phyloP scores from a whole-genome alignment of 768 basidiomycete species.

The Rhodosporidiobolus sp. region DNA sequence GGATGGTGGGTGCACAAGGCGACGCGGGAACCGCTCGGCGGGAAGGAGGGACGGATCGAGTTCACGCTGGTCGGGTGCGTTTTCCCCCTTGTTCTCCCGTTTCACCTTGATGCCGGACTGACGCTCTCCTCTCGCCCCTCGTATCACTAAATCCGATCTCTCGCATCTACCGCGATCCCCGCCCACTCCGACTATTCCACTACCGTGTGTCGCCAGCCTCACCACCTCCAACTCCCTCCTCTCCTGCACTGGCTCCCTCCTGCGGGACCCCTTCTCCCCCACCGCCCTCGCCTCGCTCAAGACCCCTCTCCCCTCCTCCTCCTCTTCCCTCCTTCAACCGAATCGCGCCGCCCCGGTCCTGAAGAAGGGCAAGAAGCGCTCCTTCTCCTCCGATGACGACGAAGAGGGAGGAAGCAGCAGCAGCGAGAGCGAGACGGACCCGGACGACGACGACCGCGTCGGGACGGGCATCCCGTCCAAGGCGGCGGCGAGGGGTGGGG shows the following conservation, averaged over 20 bases:
- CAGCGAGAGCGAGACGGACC: constrained; percentile 1
- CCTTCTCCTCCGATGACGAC: background rate
- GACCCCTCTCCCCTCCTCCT: background rate
- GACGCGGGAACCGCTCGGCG: constrained; percentile 50
- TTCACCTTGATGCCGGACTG: background rate
- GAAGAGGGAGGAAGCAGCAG: background rate
- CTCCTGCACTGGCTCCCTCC: constrained; percentile 44
- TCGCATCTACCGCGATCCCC: background rate
- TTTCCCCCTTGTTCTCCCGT: background rate
- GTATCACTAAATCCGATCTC: too few species aligned
- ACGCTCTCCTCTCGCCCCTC: background rate
- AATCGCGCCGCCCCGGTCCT: background rate
- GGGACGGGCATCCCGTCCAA: constrained; percentile 27
- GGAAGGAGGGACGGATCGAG: constrained; percentile 50
- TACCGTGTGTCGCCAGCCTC: constrained; percentile 21
- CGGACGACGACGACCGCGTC: constrained; percentile 28
- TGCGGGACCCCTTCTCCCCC: constrained; percentile 38
- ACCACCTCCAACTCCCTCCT: constrained; percentile 44
- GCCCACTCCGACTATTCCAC: background rate
- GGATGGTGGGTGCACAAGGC: constrained; percentile 51
- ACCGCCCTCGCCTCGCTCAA: constrained; percentile 8
- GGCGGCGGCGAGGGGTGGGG: background rate
- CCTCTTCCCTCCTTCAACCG: background rate
- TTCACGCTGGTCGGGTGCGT: constrained; percentile 58
- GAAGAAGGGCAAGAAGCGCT: constrained; percentile 10